phyloP scores from a whole-genome alignment of 2,329 filamentous ascomycete species.

The Cyphellophora attinorum region DNA sequence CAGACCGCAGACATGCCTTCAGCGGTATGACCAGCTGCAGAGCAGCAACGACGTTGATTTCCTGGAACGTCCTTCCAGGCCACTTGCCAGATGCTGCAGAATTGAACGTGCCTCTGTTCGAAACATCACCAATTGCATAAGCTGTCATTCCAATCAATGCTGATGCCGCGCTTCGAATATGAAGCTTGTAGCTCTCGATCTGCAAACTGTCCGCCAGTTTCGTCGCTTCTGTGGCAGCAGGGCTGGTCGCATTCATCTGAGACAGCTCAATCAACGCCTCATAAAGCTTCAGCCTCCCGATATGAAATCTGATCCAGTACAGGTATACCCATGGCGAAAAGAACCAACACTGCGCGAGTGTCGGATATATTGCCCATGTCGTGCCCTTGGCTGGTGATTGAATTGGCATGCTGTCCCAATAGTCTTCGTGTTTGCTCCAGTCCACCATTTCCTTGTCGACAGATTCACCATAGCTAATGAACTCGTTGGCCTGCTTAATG shows the following conservation, averaged over 20 bases:
- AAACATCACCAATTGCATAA: slow-evolving; percentile 17
- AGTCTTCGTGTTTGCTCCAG: slow-evolving; percentile 16
- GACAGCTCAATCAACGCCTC: slow-evolving; percentile 15
- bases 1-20: slow-evolving; percentile 15
- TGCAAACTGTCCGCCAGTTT: slow-evolving; percentile 3
- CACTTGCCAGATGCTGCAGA: slow-evolving; percentile 6
- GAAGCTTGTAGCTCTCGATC: slow-evolving; percentile 9
- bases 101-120: slow-evolving; percentile 11
- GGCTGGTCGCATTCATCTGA: slow-evolving; percentile 4
- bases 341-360: slow-evolving; percentile 13
- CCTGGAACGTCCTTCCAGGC: slow-evolving; percentile 4
- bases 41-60: slow-evolving; percentile 17
- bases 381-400: slow-evolving; percentile 9
- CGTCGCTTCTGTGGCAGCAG: not conserved
- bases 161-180: slow-evolving; percentile 10
- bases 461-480: slow-evolving; percentile 11
- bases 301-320: slow-evolving; percentile 16
- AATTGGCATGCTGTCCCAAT: slow-evolving; percentile 16
- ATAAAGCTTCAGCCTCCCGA: slow-evolving; percentile 18
- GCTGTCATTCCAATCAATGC: slow-evolving; percentile 17
- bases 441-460: slow-evolving; percentile 12
- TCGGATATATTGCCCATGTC: slow-evolving; percentile 17
- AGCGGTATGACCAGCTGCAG: slow-evolving; percentile 18
- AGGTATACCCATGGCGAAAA: slow-evolving; percentile 17
- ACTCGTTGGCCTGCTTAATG: not conserved